A percentile compares a stretch with the other conserved stretches of the same genome.
Conservation (phyloP, 2,329 filamentous ascomycete genomes). For the Neophaeococcomyces mojaviensis region DNA sequence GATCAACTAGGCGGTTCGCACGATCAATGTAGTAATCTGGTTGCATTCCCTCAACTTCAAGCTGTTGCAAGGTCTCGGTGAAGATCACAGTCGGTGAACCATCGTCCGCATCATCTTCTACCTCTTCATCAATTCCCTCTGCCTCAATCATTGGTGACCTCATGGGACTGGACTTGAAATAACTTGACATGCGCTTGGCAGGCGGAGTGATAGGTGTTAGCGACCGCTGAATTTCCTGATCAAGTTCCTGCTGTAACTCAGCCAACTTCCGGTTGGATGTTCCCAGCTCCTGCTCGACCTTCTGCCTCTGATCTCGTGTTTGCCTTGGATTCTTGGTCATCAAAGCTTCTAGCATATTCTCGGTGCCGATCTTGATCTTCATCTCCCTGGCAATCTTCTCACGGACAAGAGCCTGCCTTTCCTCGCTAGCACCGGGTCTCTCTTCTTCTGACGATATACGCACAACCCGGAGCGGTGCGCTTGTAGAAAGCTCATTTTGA, state of each 20-base stretch:
- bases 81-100: conserved; percentile 80
- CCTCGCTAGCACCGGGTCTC: conserved; percentile 55
- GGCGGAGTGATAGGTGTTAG: conserved; percentile 46
- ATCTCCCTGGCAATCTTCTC: conserved; percentile 89
- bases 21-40: conserved; percentile 93
- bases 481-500: conserved; percentile 41
- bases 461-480: conserved; percentile 42
- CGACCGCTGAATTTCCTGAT: conserved; percentile 52
- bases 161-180: conserved; percentile 50
- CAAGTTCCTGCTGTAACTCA: conserved; percentile 51
- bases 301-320: conserved; percentile 71
- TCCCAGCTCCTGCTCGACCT: conserved; percentile 81
- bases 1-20: conserved; percentile 84
- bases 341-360: conserved; percentile 93
- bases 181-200: conserved; percentile 44
- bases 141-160: conserved; percentile 45
- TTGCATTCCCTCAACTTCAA: conserved; percentile 79
- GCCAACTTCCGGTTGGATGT: conserved; percentile 69
- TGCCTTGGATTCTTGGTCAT: conserved; percentile 95
- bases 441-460: conserved; percentile 47
- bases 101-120: conserved; percentile 55
- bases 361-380: conserved; percentile 95
- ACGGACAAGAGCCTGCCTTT: conserved; percentile 65
- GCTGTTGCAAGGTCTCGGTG: conserved; percentile 78
- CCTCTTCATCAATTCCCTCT: conserved; percentile 55